These are phyloP conservation scores for Terfezia claveryi DNA, from an alignment of 495 filamentous ascomycete genomes.

Conservation along the genomic window DNA sequence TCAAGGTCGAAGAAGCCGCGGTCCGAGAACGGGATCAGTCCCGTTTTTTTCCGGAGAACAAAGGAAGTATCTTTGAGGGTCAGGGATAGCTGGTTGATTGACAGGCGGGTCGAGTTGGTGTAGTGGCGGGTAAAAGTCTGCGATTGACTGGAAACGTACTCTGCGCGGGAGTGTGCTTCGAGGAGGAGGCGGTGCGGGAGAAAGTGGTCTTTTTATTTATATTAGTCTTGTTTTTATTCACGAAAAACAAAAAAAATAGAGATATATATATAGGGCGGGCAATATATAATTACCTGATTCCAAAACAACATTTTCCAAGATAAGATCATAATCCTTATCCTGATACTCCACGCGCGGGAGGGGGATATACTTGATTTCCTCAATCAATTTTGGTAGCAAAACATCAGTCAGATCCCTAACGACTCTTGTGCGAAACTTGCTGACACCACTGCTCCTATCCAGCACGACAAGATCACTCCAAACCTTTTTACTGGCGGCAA, in stretches of 20 bases:
- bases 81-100: slow-evolving; percentile 10
- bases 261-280: no score
- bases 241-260: no score
- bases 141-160: slow-evolving; percentile 6
- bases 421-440: slow-evolving; percentile 5
- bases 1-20: slow-evolving; percentile 14
- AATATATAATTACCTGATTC: slow-evolving; percentile 10
- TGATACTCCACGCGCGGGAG: slow-evolving; percentile 18
- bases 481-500: slow-evolving; percentile 14
- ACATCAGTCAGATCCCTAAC: slow-evolving; percentile 13
- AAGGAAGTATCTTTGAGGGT: slow-evolving; percentile 15
- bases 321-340: slow-evolving; percentile 15
- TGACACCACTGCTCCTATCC: neutral
- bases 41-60: slow-evolving; percentile 17
- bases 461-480: slow-evolving; percentile 13
- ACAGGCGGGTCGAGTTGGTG: slow-evolving; percentile 8
- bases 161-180: slow-evolving; percentile 13
- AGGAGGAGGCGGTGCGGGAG: slow-evolving; percentile 12
- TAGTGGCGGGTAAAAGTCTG: neutral
- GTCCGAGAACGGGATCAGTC: slow-evolving; percentile 11
- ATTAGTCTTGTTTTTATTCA: neutral
- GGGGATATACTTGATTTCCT: slow-evolving; percentile 15
- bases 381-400: slow-evolving; percentile 11
- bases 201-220: slow-evolving; percentile 8
- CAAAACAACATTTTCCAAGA: slow-evolving; percentile 16